Percentiles rank a stretch among this genome's conserved stretches.
Evolutionary conservation across 2,329 filamentous ascomycete species (phyloP).

Genomic region (Colletotrichum simmondsii): DNA sequence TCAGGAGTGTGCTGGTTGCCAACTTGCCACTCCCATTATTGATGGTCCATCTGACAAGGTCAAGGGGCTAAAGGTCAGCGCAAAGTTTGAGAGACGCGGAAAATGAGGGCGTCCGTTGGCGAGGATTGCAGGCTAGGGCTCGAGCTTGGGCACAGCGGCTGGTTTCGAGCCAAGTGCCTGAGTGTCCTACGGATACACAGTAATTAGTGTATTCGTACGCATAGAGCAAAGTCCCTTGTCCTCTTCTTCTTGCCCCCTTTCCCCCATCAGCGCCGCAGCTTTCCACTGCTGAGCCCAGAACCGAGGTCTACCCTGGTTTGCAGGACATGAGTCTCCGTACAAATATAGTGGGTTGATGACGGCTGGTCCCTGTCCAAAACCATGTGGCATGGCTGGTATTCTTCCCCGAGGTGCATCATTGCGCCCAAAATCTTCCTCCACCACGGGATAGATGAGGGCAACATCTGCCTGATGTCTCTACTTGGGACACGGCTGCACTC

Average conservation of each 20-base stretch:
- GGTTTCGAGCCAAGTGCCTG: constrained; percentile 25
- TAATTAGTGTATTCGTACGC: not conserved
- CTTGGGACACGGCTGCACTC: not conserved
- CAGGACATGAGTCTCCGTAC: constrained; percentile 5
- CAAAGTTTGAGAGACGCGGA: constrained; percentile 18
- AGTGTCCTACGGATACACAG: not conserved
- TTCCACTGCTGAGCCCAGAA: constrained; percentile 21
- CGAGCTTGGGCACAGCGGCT: constrained; percentile 13
- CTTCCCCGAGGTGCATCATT: constrained; percentile 15
- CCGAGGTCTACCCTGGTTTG: constrained; percentile 28
- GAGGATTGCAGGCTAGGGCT: constrained; percentile 20
- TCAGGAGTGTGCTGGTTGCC: constrained; percentile 23
- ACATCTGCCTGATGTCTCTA: constrained; percentile 4
- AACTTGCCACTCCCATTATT: constrained; percentile 30
- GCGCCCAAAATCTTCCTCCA: not conserved
- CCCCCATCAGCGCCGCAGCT: not conserved
- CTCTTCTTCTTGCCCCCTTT: constrained; percentile 4
- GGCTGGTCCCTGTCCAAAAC: constrained; percentile 28
- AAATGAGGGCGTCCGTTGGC: constrained; percentile 13
- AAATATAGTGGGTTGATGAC: not conserved
- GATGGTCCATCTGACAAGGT: constrained; percentile 30
- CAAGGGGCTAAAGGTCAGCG: constrained; percentile 24
- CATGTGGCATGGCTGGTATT: constrained; percentile 31
- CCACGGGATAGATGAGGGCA: not conserved
- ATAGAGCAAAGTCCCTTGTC: not conserved